Evolutionary conservation across 352 stramenopile species (phyloP).

Genomic region (Phytophthora uliginosa): DNA sequence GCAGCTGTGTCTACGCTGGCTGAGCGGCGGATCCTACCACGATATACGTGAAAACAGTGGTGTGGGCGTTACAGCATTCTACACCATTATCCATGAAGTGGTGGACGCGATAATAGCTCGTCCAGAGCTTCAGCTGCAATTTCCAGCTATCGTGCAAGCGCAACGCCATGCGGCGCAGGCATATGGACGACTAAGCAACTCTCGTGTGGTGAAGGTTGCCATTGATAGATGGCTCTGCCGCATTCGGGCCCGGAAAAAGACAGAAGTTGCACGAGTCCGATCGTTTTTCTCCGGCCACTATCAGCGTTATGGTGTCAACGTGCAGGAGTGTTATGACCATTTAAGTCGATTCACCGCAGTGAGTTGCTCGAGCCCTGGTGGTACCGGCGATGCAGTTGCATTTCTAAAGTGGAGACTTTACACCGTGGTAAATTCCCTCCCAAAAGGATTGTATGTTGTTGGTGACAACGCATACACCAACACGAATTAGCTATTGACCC

Average conservation of each 20-base stretch:
- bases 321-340: not conserved
- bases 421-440: not conserved
- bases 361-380: not conserved
- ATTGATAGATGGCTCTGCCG: not conserved
- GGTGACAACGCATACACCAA: not conserved
- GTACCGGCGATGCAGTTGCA: not conserved
- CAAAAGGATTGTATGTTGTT: not conserved
- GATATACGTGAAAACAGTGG: not conserved
- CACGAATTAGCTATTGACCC: not conserved
- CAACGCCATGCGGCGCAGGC: not conserved
- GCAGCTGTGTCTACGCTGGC: not conserved
- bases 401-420: not conserved
- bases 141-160: not conserved
- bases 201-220: not conserved
- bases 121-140: not conserved
- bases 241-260: not conserved
- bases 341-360: not conserved
- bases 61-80: not conserved
- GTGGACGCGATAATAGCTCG: not conserved
- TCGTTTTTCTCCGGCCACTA: conserved; percentile 9
- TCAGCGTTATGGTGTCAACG: conserved; percentile 2
- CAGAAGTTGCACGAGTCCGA: not conserved
- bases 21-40: not conserved
- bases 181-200: not conserved
- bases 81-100: not conserved